Evolutionary conservation across 192 early-diverging fungal genomes (phyloP).

Genomic region (Umbelopsis sp.): DNA sequence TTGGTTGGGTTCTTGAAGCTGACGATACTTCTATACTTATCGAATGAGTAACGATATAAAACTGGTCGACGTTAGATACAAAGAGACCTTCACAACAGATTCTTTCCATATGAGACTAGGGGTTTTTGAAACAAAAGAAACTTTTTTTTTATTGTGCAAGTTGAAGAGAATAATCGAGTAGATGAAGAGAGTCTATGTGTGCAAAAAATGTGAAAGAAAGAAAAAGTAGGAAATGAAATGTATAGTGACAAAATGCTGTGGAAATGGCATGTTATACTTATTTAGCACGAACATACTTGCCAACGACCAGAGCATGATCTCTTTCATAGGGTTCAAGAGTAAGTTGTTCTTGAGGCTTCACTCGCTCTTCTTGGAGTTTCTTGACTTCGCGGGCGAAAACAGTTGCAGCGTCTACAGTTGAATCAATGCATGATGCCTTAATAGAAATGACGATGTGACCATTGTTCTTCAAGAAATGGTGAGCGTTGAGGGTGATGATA

Average conservation of each 20-base stretch:
- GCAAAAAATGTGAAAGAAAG: not conserved
- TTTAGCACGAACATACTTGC: constrained; percentile 73
- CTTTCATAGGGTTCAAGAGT: constrained; percentile 98
- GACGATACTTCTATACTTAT: no score
- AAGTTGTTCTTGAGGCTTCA: constrained; percentile 94
- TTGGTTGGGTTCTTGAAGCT: no score
- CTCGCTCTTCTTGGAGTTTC: constrained; percentile 84
- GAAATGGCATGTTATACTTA: constrained; percentile 27
- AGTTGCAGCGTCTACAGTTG: constrained; percentile 91
- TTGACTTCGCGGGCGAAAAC: constrained; percentile 98
- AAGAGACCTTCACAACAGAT: no score
- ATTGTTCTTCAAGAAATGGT: constrained; percentile 96
- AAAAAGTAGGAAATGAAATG: not conserved
- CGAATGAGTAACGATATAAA: no score
- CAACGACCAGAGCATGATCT: constrained; percentile 97
- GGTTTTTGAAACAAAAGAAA: not conserved
- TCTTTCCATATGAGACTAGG: no score
- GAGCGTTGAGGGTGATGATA: constrained; percentile 96
- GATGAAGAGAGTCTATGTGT: constrained; percentile 9
- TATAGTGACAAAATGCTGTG: not conserved
- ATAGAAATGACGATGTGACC: constrained; percentile 99
- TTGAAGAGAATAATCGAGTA: constrained; percentile 12
- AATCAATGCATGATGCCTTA: constrained; percentile 99
- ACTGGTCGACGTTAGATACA: no score
- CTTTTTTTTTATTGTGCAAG: constrained; percentile 2